Percentiles rank a stretch among this genome's conserved stretches.
Evolutionary conservation across 768 basidiomycete genomes (phyloP).

Genomic region (Naematelia aurantialba): DNA sequence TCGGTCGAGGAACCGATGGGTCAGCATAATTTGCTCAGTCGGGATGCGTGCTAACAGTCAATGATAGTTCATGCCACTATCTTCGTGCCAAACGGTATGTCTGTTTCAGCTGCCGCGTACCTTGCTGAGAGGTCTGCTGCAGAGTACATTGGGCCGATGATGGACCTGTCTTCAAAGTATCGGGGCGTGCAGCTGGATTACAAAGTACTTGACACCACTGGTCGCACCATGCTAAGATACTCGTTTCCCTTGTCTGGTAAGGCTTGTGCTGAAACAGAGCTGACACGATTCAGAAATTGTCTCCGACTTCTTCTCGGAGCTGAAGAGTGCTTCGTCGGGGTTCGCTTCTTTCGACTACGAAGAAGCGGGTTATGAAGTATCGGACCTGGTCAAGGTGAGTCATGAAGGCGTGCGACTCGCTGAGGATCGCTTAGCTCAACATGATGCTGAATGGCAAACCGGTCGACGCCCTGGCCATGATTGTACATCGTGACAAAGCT

Average conservation of each 20-base stretch:
- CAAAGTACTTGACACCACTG: conserved; percentile 65
- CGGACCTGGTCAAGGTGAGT: conserved; percentile 75
- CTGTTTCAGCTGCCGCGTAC: not conserved
- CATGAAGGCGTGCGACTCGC: not conserved
- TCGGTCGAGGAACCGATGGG: conserved; percentile 81
- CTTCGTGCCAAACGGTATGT: conserved; percentile 82
- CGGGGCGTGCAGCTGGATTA: conserved; percentile 80
- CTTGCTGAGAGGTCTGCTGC: conserved; percentile 11
- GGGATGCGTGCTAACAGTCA: not conserved
- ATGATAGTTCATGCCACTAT: conserved; percentile 75
- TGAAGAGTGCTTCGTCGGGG: conserved; percentile 68
- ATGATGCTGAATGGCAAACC: conserved; percentile 84
- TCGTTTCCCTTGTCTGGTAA: conserved; percentile 63
- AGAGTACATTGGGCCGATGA: conserved; percentile 95
- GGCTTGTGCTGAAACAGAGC: not conserved
- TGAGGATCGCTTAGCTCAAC: conserved; percentile 61
- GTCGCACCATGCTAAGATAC: conserved; percentile 74
- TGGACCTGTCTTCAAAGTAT: conserved; percentile 83
- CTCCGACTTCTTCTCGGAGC: conserved; percentile 87
- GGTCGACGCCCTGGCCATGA: conserved; percentile 87
- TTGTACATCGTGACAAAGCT: conserved; percentile 78
- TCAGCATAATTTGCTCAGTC: conserved; percentile 8
- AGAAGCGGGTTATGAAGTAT: conserved; percentile 79
- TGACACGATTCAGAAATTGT: conserved; percentile 63
- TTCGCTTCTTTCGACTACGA: conserved; percentile 67